Conservation (phyloP, 495 filamentous ascomycete species). For the Penicillium samsonianum region DNA sequence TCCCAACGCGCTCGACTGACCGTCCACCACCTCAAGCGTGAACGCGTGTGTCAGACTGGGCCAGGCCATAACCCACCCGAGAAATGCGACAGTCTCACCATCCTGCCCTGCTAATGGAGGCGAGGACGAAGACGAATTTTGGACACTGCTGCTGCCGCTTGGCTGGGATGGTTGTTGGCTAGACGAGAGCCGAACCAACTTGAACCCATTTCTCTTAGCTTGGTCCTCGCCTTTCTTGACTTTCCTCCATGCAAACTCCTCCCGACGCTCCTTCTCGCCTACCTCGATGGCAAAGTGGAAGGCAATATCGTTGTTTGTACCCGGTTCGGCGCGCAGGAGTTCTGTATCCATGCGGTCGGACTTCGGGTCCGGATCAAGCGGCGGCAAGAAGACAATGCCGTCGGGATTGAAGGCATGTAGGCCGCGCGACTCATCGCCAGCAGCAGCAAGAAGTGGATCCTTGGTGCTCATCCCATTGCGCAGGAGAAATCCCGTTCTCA, state of each 20-base stretch:
- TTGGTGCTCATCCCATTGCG: neutral
- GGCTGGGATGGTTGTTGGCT: neutral
- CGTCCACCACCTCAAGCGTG: conserved; percentile 1
- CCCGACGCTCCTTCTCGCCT: neutral
- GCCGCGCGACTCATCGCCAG: neutral
- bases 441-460: neutral
- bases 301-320: neutral
- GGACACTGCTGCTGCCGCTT: neutral
- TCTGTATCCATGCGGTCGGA: neutral
- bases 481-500: neutral
- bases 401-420: neutral
- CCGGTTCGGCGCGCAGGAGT: neutral
- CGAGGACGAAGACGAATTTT: neutral
- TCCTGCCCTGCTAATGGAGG: neutral
- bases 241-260: conserved; percentile 1
- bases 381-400: neutral
- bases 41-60: conserved; percentile 1
- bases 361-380: neutral
- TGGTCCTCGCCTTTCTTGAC: neutral
- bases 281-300: neutral
- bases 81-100: conserved; percentile 3
- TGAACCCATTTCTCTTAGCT: conserved; percentile 2
- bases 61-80: conserved; percentile 20
- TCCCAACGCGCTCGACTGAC: neutral
- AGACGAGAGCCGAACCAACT: neutral